Base-by-base conservation (phyloP, 768 basidiomycete genomes). In the Steccherinum ochraceum region DNA sequence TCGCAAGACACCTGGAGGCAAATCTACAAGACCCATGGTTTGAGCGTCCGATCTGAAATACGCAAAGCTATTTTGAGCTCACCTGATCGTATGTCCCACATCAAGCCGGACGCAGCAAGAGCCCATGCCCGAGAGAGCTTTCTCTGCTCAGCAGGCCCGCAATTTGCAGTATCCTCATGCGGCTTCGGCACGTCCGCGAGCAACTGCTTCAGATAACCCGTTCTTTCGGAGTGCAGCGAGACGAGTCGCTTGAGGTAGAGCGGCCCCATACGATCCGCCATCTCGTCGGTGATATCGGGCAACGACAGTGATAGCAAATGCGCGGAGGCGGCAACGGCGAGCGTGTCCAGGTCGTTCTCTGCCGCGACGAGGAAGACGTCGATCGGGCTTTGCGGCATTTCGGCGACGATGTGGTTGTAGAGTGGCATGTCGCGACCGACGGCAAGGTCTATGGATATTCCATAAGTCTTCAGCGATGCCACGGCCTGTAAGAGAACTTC, bases 311-410 rank as follows among this genome's bases (percentile, higher is more conserved):
- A 65, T 24, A 74, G 61, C 5, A 73, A 66, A 54, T 70, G 67
- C 12, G 69, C 61, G 7, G 73, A 75, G 3, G 68, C 56, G 19
- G 60, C 56, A 12, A 67, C 63, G 1, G 75, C 75, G 21, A 79
- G 64, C 1, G 64, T 58, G 40, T 71, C 55, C 12, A 78, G 62
- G 27, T 62, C 50, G 56, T 67, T 51, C n/a, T 53, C 46, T 12
- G 63, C 71, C 1, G 73, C 76, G 16, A 77, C 63, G 0, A 72
- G 60, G 57, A 74, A 79, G 2, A 74, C 55, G 2, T 73, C 67
- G 18, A 76, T 58, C 4, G 75, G 72, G 19, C 47, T 54, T 16
- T 65, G 51, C 5, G 67, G 71, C 12, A 70, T 67, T 41, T 61
- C 60, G 2, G 66, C 61, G 27, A 71, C 62, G 43, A 74, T 54